Evolutionary conservation across 1,284 basidiomycete genomes (phyloP).

Genomic region (Ustilago tritici): DNA sequence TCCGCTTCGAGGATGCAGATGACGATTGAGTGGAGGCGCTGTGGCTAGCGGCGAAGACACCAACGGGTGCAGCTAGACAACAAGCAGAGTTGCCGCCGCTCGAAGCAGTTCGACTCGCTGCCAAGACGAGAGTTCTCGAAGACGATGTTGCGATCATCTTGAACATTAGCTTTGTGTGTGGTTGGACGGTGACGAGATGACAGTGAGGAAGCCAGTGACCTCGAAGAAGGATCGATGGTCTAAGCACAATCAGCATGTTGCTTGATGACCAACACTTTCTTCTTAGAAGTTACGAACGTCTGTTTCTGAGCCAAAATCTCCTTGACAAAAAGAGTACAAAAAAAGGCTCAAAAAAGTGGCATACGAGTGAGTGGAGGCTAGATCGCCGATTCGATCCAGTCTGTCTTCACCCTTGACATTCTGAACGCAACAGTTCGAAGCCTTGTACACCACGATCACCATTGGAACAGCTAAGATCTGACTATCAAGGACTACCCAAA

Average conservation of each 20-base stretch:
- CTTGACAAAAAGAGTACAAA: neutral
- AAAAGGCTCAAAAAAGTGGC: neutral
- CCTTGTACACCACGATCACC: too few relatives aligned
- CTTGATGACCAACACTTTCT: conserved; percentile 25
- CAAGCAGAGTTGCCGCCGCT: neutral
- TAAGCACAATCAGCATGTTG: conserved; percentile 4
- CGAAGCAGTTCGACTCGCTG: conserved; percentile 1
- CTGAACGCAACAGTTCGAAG: neutral
- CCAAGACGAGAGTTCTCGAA: neutral
- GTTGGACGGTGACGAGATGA: neutral
- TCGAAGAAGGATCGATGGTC: conserved; percentile 3
- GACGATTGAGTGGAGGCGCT: neutral
- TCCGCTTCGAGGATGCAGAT: neutral
- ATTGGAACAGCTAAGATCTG: too few relatives aligned
- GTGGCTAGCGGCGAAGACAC: neutral
- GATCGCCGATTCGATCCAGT: neutral
- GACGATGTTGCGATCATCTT: conserved; percentile 20
- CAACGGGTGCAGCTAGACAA: neutral
- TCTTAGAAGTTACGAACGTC: neutral
- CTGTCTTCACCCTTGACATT: neutral
- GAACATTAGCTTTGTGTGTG: neutral
- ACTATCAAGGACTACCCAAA: too few relatives aligned
- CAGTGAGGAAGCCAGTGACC: neutral
- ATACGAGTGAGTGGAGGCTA: neutral
- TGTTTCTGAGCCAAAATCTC: neutral